Conservation (phyloP, 208 protist genomes). For the Tetramitus jugosus region DNA sequence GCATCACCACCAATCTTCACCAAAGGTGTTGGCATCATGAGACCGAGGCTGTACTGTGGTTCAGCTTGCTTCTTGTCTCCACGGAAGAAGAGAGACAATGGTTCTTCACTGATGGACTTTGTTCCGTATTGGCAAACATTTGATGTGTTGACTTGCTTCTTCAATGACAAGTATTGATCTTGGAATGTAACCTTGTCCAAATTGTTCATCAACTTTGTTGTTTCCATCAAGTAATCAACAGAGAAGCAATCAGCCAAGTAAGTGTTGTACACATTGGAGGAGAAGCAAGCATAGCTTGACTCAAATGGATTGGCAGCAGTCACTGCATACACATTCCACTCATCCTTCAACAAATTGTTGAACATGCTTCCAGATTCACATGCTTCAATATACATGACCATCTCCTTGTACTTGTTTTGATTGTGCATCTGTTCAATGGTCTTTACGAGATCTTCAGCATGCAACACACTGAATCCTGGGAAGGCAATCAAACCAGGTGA, state of each 20-base stretch:
- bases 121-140: neutral
- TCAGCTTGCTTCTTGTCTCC: neutral
- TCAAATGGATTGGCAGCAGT: constrained; percentile 34
- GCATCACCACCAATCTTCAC: neutral
- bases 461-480: constrained; percentile 16
- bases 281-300: constrained; percentile 25
- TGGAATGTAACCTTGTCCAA: neutral
- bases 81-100: neutral
- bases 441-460: constrained; percentile 24
- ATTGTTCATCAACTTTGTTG: neutral
- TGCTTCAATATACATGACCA: constrained; percentile 47
- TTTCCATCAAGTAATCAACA: constrained; percentile 3
- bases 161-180: neutral
- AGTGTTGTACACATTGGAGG: neutral
- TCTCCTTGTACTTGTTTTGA: constrained; percentile 23
- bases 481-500: constrained; percentile 29
- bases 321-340: constrained; percentile 26
- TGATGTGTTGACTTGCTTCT: neutral
- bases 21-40: neutral
- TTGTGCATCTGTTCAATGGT: constrained; percentile 25
- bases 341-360: constrained; percentile 19
- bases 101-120: neutral
- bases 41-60: too few species aligned
- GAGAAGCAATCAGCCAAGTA: constrained; percentile 26
- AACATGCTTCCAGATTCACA: constrained; percentile 50